These are phyloP conservation scores for Aspergillus fischeri DNA, from an alignment of 2,329 filamentous ascomycete genomes.

Conservation along the genomic window DNA sequence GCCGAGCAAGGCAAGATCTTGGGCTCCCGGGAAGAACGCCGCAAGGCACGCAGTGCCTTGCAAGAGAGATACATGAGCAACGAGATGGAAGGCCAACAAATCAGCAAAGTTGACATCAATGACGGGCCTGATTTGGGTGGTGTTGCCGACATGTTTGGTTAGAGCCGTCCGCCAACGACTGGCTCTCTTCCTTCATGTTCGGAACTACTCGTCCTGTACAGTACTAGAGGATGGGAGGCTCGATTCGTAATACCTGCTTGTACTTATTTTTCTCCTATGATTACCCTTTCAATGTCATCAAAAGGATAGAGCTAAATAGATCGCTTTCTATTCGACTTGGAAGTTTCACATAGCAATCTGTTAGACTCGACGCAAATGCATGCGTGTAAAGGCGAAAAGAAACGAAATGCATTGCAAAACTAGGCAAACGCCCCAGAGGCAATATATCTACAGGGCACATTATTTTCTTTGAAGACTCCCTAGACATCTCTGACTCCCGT, in stretches of 20 bases:
- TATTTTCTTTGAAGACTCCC: slow-evolving; percentile 3
- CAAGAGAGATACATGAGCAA: slow-evolving; percentile 43
- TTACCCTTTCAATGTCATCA: slow-evolving; percentile 3
- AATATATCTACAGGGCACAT: slow-evolving; percentile 33
- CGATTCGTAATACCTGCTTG: background rate
- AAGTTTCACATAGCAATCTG: background rate
- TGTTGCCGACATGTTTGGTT: slow-evolving; percentile 52
- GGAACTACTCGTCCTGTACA: slow-evolving; percentile 12
- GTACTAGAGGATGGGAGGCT: slow-evolving; percentile 6
- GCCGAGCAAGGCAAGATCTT: slow-evolving; percentile 85
- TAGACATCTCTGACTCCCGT: slow-evolving; percentile 2
- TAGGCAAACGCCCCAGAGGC: slow-evolving; percentile 24
- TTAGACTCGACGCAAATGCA: background rate
- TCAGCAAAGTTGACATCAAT: slow-evolving; percentile 40
- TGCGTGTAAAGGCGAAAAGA: slow-evolving; percentile 7
- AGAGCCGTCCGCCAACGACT: slow-evolving; percentile 6
- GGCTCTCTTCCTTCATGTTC: background rate
- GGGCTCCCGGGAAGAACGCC: slow-evolving; percentile 36
- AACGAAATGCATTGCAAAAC: slow-evolving; percentile 17
- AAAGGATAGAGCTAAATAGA: background rate
- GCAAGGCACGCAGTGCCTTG: slow-evolving; percentile 40
- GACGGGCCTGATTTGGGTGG: slow-evolving; percentile 49
- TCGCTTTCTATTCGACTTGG: background rate
- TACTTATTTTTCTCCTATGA: background rate
- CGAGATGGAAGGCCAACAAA: slow-evolving; percentile 41